Conservation (phyloP, 495 filamentous ascomycete species). For the Cladorrhinum samala region DNA sequence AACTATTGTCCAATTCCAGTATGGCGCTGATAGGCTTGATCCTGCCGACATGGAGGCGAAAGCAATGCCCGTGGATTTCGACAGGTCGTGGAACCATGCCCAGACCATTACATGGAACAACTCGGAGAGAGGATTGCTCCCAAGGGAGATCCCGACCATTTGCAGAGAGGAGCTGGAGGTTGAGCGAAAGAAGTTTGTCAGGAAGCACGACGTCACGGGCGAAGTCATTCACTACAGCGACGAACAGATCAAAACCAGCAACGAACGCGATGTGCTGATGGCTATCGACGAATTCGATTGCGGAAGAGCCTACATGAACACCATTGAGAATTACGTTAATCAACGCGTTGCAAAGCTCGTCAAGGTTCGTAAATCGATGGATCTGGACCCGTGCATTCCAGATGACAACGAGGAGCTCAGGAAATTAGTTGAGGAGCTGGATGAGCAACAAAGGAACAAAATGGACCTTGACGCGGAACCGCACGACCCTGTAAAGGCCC, state of each 20-base stretch:
- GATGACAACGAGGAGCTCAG: conserved; percentile 11
- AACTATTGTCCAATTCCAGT: conserved; percentile 91
- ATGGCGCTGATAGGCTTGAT: conserved; percentile 90
- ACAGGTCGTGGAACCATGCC: conserved; percentile 83
- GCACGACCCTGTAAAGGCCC: conserved; percentile 4
- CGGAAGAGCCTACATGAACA: conserved; percentile 72
- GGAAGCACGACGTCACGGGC: conserved; percentile 46
- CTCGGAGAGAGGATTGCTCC: conserved; percentile 59
- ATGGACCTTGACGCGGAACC: conserved; percentile 9
- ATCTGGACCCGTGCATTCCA: conserved; percentile 30
- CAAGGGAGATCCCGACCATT: conserved; percentile 63
- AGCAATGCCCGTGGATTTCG: conserved; percentile 87
- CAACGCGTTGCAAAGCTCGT: conserved; percentile 44
- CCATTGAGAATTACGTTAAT: conserved; percentile 62
- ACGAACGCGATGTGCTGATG: conserved; percentile 24
- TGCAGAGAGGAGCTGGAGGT: conserved; percentile 57
- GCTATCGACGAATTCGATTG: conserved; percentile 78
- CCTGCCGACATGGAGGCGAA: conserved; percentile 96
- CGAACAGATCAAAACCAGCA: conserved; percentile 49
- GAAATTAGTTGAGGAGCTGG: conserved; percentile 14
- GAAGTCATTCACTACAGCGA: conserved; percentile 58
- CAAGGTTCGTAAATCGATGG: conserved; percentile 38
- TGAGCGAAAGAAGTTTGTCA: conserved; percentile 58
- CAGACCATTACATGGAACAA: conserved; percentile 76
- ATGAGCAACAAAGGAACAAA: background rate